Evolutionary conservation across 2,329 filamentous ascomycete species (phyloP).

Genomic region (Penicillium corylophilum): DNA sequence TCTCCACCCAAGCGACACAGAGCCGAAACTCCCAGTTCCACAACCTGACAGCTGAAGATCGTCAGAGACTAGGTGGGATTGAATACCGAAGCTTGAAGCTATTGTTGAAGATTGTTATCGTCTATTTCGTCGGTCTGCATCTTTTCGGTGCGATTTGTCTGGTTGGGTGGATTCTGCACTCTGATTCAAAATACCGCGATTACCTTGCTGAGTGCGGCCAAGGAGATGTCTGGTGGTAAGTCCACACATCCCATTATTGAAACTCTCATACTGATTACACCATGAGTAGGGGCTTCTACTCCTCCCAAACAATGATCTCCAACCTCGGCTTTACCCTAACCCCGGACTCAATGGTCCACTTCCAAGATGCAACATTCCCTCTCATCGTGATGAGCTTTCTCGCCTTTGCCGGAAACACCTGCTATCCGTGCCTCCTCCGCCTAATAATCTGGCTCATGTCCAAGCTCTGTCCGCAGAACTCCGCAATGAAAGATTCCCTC

Average conservation of each 20-base stretch:
- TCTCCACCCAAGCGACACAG: conserved; percentile 47
- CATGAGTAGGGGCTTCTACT: conserved; percentile 48
- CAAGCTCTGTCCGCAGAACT: conserved; percentile 45
- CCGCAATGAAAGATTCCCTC: conserved; percentile 41
- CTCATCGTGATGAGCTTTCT: conserved; percentile 42
- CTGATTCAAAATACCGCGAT: conserved; percentile 42
- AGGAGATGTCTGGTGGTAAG: conserved; percentile 52
- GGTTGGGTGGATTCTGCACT: conserved; percentile 49
- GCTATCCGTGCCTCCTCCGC: conserved; percentile 57
- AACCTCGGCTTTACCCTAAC: conserved; percentile 58
- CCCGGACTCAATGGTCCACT: conserved; percentile 55
- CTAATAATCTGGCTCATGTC: conserved; percentile 58
- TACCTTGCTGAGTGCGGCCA: conserved; percentile 43
- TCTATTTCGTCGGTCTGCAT: conserved; percentile 49
- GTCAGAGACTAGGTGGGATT: conserved; percentile 52
- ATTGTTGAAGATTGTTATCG: conserved; percentile 49
- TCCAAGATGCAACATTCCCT: conserved; percentile 46
- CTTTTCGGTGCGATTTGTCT: conserved; percentile 51
- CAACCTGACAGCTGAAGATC: conserved; percentile 43
- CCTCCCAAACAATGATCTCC: conserved; percentile 52
- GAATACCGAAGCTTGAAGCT: conserved; percentile 54
- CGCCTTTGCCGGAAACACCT: conserved; percentile 41
- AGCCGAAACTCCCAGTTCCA: conserved; percentile 50
- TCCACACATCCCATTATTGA: background rate
- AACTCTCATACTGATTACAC: background rate